Evolutionary conservation across 768 basidiomycete species (phyloP), one percentile per base, ranked within the genome.

Genomic region (Lactifluus echinatus): DNA sequence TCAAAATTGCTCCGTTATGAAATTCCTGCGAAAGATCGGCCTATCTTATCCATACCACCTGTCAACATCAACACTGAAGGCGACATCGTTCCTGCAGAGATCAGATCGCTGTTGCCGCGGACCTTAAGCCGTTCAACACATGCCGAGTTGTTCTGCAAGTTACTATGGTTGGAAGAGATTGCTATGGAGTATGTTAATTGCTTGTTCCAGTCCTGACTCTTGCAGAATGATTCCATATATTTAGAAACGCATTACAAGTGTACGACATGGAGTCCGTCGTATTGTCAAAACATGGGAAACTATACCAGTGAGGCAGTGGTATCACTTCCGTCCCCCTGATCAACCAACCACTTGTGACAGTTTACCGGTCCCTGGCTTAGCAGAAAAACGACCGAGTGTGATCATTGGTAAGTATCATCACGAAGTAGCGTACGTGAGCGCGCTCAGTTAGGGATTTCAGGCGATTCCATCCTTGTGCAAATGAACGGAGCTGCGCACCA

Each of bases 331-430:
- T 31, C 12, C 34, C 14, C 26, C 11, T 7, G n/a, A 17, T 43
- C 48, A 17, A 50, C 40, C 31, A 19, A 28, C 8, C 24, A 11
- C 19, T 21, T 23, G 12, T 50, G 28, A 40, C 10, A 56, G 55
- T 21, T 37, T 56, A 12, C 2, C 23, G 5, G 55, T 56, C 24
- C 55, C 55, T 17, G 55, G 55, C 31, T 36, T 56, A 28, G 55
- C 55, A 17, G 55, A 56, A 49, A 56, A 56, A 8, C 55, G 55
- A 28, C 55, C 55, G 3, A 56, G 55, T 26, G 48, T 56, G 12
- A 15, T 56, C 8, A 28, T 44, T 44, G 55, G 55, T 56, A 11
- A 43, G 12, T 50, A 37, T 23, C 7, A 6, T 8, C 14, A 19
- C 8, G 1, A 36, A 23, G 10, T 2, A 23, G 23, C 23, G 15